Conservation (phyloP, 371 early-diverging fungal species). For the Blastocladiella emersonii region DNA sequence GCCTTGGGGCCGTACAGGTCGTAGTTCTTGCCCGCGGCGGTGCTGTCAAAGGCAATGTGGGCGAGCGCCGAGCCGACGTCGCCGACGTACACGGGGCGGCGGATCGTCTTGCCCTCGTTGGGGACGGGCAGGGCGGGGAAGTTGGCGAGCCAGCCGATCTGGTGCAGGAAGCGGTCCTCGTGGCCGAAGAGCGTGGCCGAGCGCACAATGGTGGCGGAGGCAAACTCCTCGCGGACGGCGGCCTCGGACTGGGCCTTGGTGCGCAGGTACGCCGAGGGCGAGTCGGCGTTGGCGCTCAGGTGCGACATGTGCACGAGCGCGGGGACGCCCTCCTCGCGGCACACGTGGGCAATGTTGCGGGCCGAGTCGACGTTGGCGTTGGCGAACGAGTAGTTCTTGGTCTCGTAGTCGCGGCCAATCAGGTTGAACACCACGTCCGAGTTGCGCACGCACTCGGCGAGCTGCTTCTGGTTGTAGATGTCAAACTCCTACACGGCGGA, state of each 20-base stretch:
- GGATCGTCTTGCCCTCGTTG: slow-evolving; percentile 55
- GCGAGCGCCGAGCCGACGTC: slow-evolving; percentile 82
- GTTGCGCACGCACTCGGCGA: slow-evolving; percentile 73
- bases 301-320: slow-evolving; percentile 82
- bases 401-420: slow-evolving; percentile 80
- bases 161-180: slow-evolving; percentile 86
- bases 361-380: slow-evolving; percentile 77
- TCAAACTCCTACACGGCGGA: slow-evolving; percentile 54
- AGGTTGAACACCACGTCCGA: slow-evolving; percentile 90
- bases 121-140: slow-evolving; percentile 30
- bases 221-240: slow-evolving; percentile 71
- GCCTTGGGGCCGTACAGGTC: slow-evolving; percentile 62
- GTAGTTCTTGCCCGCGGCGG: slow-evolving; percentile 65
- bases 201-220: slow-evolving; percentile 86
- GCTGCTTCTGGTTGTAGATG: slow-evolving; percentile 64
- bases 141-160: slow-evolving; percentile 40
- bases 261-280: slow-evolving; percentile 59
- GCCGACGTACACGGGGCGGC: slow-evolving; percentile 69
- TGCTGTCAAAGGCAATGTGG: slow-evolving; percentile 50
- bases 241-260: slow-evolving; percentile 86
- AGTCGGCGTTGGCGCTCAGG: slow-evolving; percentile 63
- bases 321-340: slow-evolving; percentile 68
- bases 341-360: slow-evolving; percentile 60
- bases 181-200: slow-evolving; percentile 77
- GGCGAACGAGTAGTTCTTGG: slow-evolving; percentile 81